Base-by-base conservation (phyloP, 257 asterid species). In the Penstemon davidsonii region DNA sequence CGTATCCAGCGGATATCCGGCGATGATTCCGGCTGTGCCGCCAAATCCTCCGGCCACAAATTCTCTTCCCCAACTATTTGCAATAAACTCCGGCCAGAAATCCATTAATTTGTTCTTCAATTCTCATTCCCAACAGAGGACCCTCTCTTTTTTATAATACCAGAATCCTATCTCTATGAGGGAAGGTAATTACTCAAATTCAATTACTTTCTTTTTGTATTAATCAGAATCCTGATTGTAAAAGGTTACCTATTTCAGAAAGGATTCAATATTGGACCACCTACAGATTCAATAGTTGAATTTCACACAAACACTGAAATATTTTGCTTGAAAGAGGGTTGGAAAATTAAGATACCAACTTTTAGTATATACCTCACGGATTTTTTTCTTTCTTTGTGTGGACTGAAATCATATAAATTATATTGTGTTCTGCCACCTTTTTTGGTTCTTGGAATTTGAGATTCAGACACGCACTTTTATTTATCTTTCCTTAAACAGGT, bases 21-120 rank as follows among this genome's bases (percentile, higher is more conserved):
- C 81, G 0, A 89, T 67, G 10, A 89, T 73, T 5, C 95, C 98
- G 11, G 94, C 86, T 8, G 80, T 75, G 53, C 98, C 96, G 37
- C 96, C 96, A 3, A 75, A 66, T 63, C 96, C 96, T 68, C 98
- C 98, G 15, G 95, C 96, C 60, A 86, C 89, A 77, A 92, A 92
- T 46, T 92, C 98, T 55, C 69, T 80, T 6, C 92, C 96, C 88
- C 88, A 84, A 65, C 83, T 79, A 76, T 84, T 84, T 0, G 94
- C 95, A 9, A 85, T 83, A 79, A 86, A 88, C 75, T 86, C 90
- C 50, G 80, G 95, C 97, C 95, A 85, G 52, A 79, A 80, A 78
- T 90, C 97, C 98, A 93, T 93, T 42, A 25, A 25, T 25, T 25
- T 19, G 12, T 38, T 55, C 47, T 36, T 41, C 39, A 25, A 13